Base-by-base conservation (phyloP, 2,329 filamentous ascomycete species). In the Pezicula carpinea region DNA sequence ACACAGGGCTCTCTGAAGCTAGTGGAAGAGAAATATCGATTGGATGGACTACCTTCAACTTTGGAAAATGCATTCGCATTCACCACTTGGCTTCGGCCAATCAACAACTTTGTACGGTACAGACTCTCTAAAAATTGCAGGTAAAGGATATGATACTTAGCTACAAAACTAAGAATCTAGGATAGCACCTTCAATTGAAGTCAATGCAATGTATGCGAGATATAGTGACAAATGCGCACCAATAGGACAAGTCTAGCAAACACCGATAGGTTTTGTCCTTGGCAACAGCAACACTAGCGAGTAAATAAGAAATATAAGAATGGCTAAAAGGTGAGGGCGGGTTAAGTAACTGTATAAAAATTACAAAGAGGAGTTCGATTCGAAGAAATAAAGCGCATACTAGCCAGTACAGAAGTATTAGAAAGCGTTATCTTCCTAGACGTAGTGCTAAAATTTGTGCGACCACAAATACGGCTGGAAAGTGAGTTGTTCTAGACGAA, bases 401-500 rank as follows among this genome's bases (percentile, higher is more conserved):
- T 43, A 8, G 51, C 11, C 11, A 55, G 34, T 5, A 50, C 44
- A 26, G 34, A 46, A 2, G 53, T 48, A 47, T 55, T 55, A 14
- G 40, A 46, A 56, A 62, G 51, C 53, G 59, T 22, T 35, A 56
- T 23, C 19, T 47, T 18, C 46, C 59, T 44, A 18, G 57, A 43
- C 1, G 64, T 64, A 0, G 66, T 70, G 10, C 53, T 41, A 46
- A 69, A 66, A 7, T 70, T 65, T 6, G 44, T 3, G 66, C 63
- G 46, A 72, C 71, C 52, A 71, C 67, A 11, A 61, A 61, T 5
- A 60, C 61, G 1, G 68, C 69, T 17, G 66, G 63, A 11, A 72
- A 56, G 15, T 71, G 52, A 3, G 68, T 67, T 10, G 69, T 70
- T 50, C 63, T 67, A n/a, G 65, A 68, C 51, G 69, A 72, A 33